Percentiles rank a stretch among this genome's conserved stretches.
Conservation (phyloP, 1,284 basidiomycete genomes). For the Sanguinoderma infundibulare region DNA sequence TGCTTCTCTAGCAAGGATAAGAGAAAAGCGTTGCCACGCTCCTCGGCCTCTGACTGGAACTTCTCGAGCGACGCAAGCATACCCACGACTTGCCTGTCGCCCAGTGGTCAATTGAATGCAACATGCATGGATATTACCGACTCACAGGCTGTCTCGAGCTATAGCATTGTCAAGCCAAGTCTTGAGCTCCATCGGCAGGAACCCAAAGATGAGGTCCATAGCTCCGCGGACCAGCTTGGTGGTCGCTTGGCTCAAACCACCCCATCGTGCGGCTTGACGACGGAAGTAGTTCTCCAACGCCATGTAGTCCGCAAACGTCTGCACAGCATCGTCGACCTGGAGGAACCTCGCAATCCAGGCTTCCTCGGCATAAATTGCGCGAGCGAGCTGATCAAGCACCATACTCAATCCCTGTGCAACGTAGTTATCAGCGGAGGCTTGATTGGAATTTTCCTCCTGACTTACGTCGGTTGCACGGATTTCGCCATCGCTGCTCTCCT, state of each 20-base stretch:
- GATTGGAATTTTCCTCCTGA: not conserved
- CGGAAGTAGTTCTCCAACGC: conserved; percentile 94
- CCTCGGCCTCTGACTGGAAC: conserved; percentile 80
- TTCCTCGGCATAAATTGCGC: conserved; percentile 82
- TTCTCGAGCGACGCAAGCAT: conserved; percentile 82
- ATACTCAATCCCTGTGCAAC: conserved; percentile 68
- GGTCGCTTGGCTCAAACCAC: conserved; percentile 70
- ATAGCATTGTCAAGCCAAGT: conserved; percentile 84
- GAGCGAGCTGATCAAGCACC: conserved; percentile 79
- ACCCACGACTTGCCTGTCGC: conserved; percentile 83
- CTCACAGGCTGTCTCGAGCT: conserved; percentile 80
- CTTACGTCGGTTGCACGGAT: conserved; percentile 56
- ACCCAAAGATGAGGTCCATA: conserved; percentile 96
- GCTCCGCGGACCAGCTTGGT: conserved; percentile 84
- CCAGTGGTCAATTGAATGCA: conserved; percentile 8
- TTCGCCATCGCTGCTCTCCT: conserved; percentile 61
- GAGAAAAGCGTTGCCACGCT: conserved; percentile 79
- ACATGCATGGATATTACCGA: conserved; percentile 14
- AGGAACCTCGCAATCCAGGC: conserved; percentile 92
- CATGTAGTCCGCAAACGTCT: conserved; percentile 97
- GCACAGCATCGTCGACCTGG: conserved; percentile 85
- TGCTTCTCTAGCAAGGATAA: conserved; percentile 81
- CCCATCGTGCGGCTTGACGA: conserved; percentile 81
- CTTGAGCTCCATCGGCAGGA: conserved; percentile 85
- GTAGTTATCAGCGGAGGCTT: conserved; percentile 9